Conservation (phyloP, 345 rosid species). For the Orychophragmus violaceus region DNA sequence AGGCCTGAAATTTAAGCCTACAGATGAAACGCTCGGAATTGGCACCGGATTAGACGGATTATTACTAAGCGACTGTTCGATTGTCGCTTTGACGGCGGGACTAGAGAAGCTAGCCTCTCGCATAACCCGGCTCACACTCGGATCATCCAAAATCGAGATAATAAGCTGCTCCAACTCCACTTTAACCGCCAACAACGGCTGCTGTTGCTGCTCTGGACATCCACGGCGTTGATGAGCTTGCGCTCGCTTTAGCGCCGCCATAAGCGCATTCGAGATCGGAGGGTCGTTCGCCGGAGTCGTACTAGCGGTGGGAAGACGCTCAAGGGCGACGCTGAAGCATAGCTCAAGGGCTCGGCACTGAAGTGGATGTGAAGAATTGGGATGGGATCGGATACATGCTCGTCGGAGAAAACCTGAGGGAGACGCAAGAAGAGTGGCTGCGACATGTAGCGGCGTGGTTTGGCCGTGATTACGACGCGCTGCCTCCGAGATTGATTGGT, state of each 20-base stretch:
- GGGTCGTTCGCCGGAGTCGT: constrained; percentile 54
- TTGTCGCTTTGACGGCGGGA: constrained; percentile 88
- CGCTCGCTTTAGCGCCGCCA: constrained; percentile 98
- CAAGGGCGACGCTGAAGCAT: constrained; percentile 96
- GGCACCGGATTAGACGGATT: constrained; percentile 35
- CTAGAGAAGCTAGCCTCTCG: constrained; percentile 99
- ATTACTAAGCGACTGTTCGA: constrained; percentile 59
- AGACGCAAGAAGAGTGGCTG: constrained; percentile 69
- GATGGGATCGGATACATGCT: constrained; percentile 96
- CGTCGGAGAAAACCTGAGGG: constrained; percentile 88
- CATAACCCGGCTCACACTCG: constrained; percentile 97
- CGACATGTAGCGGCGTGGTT: constrained; percentile 97
- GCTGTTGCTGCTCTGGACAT: constrained; percentile 97
- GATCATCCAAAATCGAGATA: constrained; percentile 96
- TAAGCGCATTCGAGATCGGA: constrained; percentile 92
- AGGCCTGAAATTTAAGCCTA: constrained; percentile 66
- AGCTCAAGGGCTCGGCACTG: constrained; percentile 99
- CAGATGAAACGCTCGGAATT: constrained; percentile 34
- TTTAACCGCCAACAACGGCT: constrained; percentile 87
- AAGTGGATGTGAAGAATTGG: constrained; percentile 92
- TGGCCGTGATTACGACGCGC: constrained; percentile 86
- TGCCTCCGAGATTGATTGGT: constrained; percentile 90
- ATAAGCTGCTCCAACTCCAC: constrained; percentile 96
- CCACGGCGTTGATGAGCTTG: constrained; percentile 99
- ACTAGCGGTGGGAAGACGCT: constrained; percentile 69